These are phyloP conservation scores for Annulohypoxylon stygium DNA, from an alignment of 495 filamentous ascomycete species.

Conservation along the genomic window DNA sequence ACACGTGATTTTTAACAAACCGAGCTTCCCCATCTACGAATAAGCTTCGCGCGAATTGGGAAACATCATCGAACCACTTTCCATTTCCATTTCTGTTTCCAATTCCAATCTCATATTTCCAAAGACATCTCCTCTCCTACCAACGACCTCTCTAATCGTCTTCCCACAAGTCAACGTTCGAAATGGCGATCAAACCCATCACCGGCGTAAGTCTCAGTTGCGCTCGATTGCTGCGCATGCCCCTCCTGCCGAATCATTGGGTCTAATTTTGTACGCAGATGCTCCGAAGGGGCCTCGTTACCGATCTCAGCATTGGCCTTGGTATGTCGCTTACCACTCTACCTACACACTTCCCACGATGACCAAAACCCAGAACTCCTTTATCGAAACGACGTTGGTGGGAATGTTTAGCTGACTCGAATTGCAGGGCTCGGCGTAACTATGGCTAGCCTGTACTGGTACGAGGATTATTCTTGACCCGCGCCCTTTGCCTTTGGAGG, in stretches of 20 bases:
- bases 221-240: slow-evolving; percentile 30
- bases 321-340: slow-evolving; percentile 51
- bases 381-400: not conserved
- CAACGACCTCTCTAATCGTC: slow-evolving; percentile 13
- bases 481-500: not conserved
- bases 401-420: slow-evolving; percentile 22
- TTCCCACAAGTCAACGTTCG: slow-evolving; percentile 42
- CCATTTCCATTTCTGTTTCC: slow-evolving; percentile 20
- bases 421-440: slow-evolving; percentile 58
- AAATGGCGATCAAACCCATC: slow-evolving; percentile 60
- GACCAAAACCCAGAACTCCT: not conserved
- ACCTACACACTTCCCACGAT: not conserved
- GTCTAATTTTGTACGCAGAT: slow-evolving; percentile 55
- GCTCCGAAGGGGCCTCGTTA: slow-evolving; percentile 64
- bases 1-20: slow-evolving; percentile 35
- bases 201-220: slow-evolving; percentile 55
- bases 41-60: slow-evolving; percentile 38
- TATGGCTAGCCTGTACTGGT: slow-evolving; percentile 63
- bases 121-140: not conserved
- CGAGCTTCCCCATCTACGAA: not conserved
- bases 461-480: slow-evolving; percentile 41
- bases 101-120: slow-evolving; percentile 6
- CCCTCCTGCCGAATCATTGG: slow-evolving; percentile 1
- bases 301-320: slow-evolving; percentile 59
- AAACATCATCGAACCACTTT: slow-evolving; percentile 39